Conservation (phyloP, 2,329 filamentous ascomycete species). For the Rachicladosporium sp. region DNA sequence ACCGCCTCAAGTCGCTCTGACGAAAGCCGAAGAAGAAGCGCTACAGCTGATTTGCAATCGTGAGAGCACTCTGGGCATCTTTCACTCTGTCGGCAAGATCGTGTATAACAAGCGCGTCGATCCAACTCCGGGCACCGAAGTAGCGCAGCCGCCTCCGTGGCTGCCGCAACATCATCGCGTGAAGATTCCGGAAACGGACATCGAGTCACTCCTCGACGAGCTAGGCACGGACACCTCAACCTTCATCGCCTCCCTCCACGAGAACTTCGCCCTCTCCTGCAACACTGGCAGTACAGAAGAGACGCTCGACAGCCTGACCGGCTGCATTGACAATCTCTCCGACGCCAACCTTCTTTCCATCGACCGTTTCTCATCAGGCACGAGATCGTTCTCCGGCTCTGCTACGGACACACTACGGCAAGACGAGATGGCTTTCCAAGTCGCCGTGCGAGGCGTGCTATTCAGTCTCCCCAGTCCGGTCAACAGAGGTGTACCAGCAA, state of each 20-base stretch:
- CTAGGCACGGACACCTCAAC: constrained; percentile 85
- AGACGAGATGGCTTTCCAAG: constrained; percentile 88
- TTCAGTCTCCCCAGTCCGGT: constrained; percentile 81
- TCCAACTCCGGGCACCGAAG: constrained; percentile 22
- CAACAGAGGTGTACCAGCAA: constrained; percentile 40
- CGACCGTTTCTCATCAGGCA: constrained; percentile 53
- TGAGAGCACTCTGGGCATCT: constrained; percentile 83
- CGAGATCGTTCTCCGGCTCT: constrained; percentile 35
- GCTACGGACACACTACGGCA: constrained; percentile 66
- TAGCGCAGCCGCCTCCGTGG: constrained; percentile 34
- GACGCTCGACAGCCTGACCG: constrained; percentile 66
- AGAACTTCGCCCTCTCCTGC: constrained; percentile 86
- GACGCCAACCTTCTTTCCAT: constrained; percentile 76
- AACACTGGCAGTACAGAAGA: constrained; percentile 45
- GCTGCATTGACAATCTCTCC: constrained; percentile 77
- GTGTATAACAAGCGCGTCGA: constrained; percentile 87
- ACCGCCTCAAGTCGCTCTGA: constrained; percentile 49
- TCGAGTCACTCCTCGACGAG: constrained; percentile 74
- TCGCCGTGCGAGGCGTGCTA: constrained; percentile 73
- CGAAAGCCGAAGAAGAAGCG: constrained; percentile 65
- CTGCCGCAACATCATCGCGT: constrained; percentile 32
- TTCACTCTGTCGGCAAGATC: constrained; percentile 90
- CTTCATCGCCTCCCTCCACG: constrained; percentile 80
- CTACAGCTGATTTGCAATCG: constrained; percentile 72
- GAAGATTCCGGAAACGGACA: constrained; percentile 32